These are phyloP conservation scores for Pythium periplocum DNA, from an alignment of 352 stramenopile genomes.

Conservation along the genomic window DNA sequence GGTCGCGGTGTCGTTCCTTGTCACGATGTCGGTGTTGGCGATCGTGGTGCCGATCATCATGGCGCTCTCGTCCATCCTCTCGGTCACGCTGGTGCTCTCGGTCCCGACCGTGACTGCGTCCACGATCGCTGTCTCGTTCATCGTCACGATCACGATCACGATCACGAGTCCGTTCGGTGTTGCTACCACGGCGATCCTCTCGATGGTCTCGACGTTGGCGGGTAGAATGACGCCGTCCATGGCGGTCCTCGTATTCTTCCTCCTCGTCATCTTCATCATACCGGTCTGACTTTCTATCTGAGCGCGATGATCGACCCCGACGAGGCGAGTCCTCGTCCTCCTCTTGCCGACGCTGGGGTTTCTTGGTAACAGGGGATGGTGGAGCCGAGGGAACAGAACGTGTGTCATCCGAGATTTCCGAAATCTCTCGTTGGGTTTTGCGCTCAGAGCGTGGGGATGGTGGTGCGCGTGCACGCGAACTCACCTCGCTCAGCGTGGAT, in stretches of 20 bases:
- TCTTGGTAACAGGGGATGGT: constrained; percentile 10
- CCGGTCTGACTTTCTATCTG: background rate
- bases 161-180: constrained; percentile 11
- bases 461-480: too few relatives aligned
- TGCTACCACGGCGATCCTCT: constrained; percentile 7
- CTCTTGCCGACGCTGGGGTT: constrained; percentile 3
- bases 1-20: constrained; percentile 1
- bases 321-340: too few relatives aligned
- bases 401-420: constrained; percentile 26
- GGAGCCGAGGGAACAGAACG: constrained; percentile 9
- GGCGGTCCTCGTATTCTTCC: constrained; percentile 3
- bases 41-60: constrained; percentile 11
- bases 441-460: too few relatives aligned
- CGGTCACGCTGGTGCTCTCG: constrained; percentile 7
- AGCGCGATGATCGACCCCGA: too few relatives aligned
- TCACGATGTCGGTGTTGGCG: background rate
- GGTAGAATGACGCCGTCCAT: constrained; percentile 11
- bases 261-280: constrained; percentile 8
- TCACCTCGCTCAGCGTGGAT: constrained; percentile 33
- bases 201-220: constrained; percentile 14
- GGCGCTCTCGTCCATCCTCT: constrained; percentile 7
- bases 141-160: constrained; percentile 16
- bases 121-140: background rate
- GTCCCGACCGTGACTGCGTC: background rate
- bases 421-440: constrained; percentile 19